phyloP scores from a whole-genome alignment of 208 protist species.

The Acanthamoeba lugdunensis region DNA sequence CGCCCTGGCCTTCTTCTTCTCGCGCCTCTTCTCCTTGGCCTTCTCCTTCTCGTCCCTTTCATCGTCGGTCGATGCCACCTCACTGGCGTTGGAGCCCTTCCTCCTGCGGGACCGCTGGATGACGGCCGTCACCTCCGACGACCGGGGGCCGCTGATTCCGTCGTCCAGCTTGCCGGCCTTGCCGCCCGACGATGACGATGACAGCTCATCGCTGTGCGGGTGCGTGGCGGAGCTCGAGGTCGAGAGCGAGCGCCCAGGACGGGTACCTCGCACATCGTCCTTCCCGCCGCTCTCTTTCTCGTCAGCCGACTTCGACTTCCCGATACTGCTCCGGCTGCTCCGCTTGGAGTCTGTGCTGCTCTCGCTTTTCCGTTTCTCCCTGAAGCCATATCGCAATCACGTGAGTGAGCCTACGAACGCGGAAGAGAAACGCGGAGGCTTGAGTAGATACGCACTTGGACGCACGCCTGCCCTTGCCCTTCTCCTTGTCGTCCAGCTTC shows the following conservation, averaged over 20 bases:
- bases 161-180: background rate
- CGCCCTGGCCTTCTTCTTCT: no score
- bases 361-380: no score
- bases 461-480: background rate
- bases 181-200: background rate
- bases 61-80: background rate
- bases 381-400: no score
- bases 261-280: background rate
- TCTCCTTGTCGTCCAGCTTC: slow-evolving; percentile 15
- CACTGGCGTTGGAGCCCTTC: no score
- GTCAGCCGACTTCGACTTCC: background rate
- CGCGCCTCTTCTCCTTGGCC: background rate
- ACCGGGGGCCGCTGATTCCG: background rate
- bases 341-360: background rate
- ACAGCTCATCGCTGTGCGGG: background rate
- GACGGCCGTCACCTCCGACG: background rate
- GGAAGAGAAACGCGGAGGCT: background rate
- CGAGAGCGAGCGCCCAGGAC: background rate
- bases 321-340: background rate
- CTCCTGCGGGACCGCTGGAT: no score
- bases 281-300: background rate
- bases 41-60: background rate
- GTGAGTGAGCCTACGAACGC: background rate
- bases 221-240: background rate
- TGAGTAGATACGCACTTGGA: background rate